Evolutionary conservation across 768 basidiomycete species (phyloP), one percentile per base, ranked within the genome.

Genomic region (Cystobasidium onofrii): DNA sequence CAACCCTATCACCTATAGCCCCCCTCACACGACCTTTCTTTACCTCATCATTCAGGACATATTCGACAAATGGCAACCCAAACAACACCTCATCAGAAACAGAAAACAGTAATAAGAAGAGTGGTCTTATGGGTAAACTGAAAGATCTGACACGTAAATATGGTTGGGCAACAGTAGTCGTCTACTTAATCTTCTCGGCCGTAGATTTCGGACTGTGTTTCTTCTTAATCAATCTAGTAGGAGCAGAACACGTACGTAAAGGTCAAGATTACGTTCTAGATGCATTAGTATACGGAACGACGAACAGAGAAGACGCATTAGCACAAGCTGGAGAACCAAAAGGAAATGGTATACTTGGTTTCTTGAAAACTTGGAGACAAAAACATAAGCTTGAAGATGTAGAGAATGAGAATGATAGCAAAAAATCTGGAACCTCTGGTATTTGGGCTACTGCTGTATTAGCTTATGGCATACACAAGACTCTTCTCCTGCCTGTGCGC

Each of bases 401-500:
- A 1, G 52, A 67, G 33, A 57, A 33, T n/a, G 69, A 23, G 61
- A 33, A 52, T 20, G 50, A 74, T 20, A 73, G 64, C 54, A 63
- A 39, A 20, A 4, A 62, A 29, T 80, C 81, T 1, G 86, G 88
- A 0, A 85, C 87, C 9, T 89, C 90, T 80, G 88, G 90, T 18
- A 83, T 96, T 20, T 94, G 91, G 81, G 92, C 95, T 31, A 94
- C 96, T 87, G 82, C 96, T 31, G 86, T 91, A 0, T 83, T 98
- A 77, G 95, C 96, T 1, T 99, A 94, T 81, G 89, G 90, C 23
- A 87, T 99, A 65, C 96, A 99, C 86, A 99, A 99, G 83, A 95
- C 91, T 0, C 79, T 92, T 0, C 90, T 97, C 79, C 80, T 98
- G 25, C 96, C 96, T 10, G 81, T 99, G 27, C 84, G 96, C 46